These are phyloP conservation scores for Cadophora luteo-olivacea DNA, from an alignment of 2,329 filamentous ascomycete species.

Conservation along the genomic window DNA sequence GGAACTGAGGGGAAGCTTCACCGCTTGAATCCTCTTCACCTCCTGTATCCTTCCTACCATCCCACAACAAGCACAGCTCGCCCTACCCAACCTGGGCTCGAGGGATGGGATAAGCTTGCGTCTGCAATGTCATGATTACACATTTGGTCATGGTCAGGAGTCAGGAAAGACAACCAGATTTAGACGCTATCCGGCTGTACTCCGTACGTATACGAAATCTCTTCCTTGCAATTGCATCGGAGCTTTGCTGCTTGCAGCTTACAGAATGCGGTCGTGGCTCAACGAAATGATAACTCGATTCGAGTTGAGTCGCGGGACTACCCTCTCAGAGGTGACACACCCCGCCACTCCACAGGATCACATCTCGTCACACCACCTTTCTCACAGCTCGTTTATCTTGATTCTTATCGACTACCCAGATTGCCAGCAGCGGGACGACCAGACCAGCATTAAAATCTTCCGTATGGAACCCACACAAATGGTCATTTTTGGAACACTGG, in stretches of 20 bases:
- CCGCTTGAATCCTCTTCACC: neutral
- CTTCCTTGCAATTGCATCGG: neutral
- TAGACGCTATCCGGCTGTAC: neutral
- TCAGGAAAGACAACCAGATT: neutral
- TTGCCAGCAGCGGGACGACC: neutral
- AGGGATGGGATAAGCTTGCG: neutral
- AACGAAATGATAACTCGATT: neutral
- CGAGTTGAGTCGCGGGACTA: neutral
- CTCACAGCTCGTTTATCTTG: constrained; percentile 10
- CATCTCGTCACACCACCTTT: constrained; percentile 8
- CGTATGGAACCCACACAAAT: neutral
- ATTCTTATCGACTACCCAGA: neutral
- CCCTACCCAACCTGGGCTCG: neutral
- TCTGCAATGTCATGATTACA: neutral
- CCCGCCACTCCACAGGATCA: neutral
- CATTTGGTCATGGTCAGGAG: neutral
- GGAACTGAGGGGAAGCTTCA: constrained; percentile 1
- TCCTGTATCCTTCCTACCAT: neutral
- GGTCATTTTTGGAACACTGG: neutral
- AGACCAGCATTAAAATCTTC: neutral
- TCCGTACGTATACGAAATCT: neutral
- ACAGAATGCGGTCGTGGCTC: neutral
- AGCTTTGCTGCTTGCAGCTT: neutral
- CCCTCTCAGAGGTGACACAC: neutral
- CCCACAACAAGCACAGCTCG: neutral